A percentile compares a stretch with the other conserved stretches of the same genome.
phyloP scores from a whole-genome alignment of 306 rosid genomes.

The Argentina anserina region DNA sequence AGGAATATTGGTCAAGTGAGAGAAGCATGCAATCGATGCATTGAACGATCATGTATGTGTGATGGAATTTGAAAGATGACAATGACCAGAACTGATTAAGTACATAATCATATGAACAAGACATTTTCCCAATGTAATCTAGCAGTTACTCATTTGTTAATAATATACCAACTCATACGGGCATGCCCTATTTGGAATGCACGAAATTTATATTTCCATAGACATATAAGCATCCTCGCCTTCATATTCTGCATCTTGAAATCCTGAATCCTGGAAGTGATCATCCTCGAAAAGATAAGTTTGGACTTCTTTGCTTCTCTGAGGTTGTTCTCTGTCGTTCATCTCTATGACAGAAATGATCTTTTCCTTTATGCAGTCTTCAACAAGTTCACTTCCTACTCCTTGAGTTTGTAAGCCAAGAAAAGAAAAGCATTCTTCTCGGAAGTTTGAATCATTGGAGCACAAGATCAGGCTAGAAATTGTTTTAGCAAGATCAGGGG shows the following conservation, averaged over 20 bases:
- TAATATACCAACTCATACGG: too few relatives aligned
- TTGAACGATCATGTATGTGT: neutral
- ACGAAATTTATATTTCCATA: slow-evolving; percentile 38
- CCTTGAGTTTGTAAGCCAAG: slow-evolving; percentile 66
- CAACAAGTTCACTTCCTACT: slow-evolving; percentile 49
- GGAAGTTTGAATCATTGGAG: slow-evolving; percentile 64
- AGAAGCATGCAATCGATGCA: neutral
- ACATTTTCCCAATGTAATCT: neutral
- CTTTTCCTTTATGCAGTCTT: slow-evolving; percentile 53
- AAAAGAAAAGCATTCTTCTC: slow-evolving; percentile 70
- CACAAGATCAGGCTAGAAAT: slow-evolving; percentile 75
- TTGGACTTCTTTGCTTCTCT: slow-evolving; percentile 47
- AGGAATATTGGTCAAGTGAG: neutral
- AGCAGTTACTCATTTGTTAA: neutral
- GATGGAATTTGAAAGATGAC: neutral
- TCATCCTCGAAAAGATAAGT: slow-evolving; percentile 61
- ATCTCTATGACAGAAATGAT: slow-evolving; percentile 60
- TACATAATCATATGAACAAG: neutral
- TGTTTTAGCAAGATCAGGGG: slow-evolving; percentile 81
- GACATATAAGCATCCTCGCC: slow-evolving; percentile 33
- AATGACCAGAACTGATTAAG: neutral
- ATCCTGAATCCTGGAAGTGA: slow-evolving; percentile 30
- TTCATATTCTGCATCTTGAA: slow-evolving; percentile 38
- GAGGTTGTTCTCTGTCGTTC: slow-evolving; percentile 53
- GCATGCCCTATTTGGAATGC: too few relatives aligned